Base-by-base conservation (phyloP, 2,329 filamentous ascomycete genomes). In the Epichloe glyceriae region DNA sequence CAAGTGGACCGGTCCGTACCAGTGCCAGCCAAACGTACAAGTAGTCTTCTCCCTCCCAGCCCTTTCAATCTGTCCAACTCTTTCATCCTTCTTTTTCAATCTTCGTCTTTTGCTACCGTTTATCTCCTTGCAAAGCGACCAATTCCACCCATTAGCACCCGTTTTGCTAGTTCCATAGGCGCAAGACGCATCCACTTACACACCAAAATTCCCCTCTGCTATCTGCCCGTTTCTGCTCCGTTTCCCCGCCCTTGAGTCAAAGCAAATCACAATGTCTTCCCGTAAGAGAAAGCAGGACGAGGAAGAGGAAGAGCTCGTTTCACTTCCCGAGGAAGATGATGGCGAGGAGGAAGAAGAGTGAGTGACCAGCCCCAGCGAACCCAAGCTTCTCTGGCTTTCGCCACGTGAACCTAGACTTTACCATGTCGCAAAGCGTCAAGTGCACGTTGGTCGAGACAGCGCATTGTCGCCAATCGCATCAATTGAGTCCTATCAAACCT, bases 281-380 rank as follows among this genome's bases (percentile, higher is more conserved):
- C 73, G 74, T 60, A 77, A 77, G 73, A 73, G 73, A 69, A 75
- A 74, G 69, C 70, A 73, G 58, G 72, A 85, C 47, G 83, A 85
- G 22, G 73, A 75, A 56, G 71, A 74, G 61, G 73, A 76, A 52
- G 73, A 76, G 66, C 73, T 78, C 35, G 70, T 78, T 54, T 75
- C 74, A 54, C 72, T 78, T 50, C 74, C 74, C 50, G 74, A 75
- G 53, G 73, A 70, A 46, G 70, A 71, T 46, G 72, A 74, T 53
- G 72, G 69, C 42, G 72, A 74, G 60, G 73, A 76, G 59, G 74
- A 76, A 61, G 73, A 76, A 61, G 74, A 76, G 74, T 77, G 70
- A 71, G 74, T 62, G 37, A 38, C 20, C 8, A 7, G n/a, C 39
- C n/a, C 19, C 15, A 43, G 1, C 19, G 19, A 26, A 12, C 33